phyloP scores from a whole-genome alignment of 345 rosid genomes.

The Reutealis trisperma region DNA sequence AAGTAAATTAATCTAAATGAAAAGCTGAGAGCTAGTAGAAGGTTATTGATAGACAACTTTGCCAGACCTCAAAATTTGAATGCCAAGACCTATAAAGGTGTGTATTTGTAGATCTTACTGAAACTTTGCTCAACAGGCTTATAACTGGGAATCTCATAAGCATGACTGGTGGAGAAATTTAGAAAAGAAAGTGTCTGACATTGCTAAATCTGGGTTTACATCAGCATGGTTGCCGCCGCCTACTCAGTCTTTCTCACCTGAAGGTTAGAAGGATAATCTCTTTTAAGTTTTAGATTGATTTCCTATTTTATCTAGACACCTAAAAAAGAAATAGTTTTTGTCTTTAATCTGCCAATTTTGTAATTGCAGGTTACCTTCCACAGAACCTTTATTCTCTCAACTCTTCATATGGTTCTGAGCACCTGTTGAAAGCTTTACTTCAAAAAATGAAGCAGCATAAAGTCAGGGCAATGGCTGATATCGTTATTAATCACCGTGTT shows the following conservation, averaged over 20 bases:
- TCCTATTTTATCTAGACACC: neutral
- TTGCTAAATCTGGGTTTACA: slow-evolving; percentile 86
- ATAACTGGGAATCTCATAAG: slow-evolving; percentile 94
- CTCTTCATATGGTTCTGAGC: slow-evolving; percentile 86
- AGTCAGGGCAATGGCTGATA: slow-evolving; percentile 94
- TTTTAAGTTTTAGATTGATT: slow-evolving; percentile 1
- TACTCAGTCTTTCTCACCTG: slow-evolving; percentile 68
- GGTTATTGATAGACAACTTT: neutral
- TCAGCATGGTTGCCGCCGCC: slow-evolving; percentile 91
- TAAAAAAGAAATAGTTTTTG: neutral
- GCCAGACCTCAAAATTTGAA: slow-evolving; percentile 12
- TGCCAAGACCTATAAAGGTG: neutral
- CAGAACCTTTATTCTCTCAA: slow-evolving; percentile 77
- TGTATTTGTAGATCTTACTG: slow-evolving; percentile 16
- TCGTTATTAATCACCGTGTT: slow-evolving; percentile 89
- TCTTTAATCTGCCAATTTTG: neutral
- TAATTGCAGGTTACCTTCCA: slow-evolving; percentile 74
- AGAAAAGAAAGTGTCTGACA: slow-evolving; percentile 64
- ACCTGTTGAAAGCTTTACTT: slow-evolving; percentile 59
- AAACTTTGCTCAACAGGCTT: slow-evolving; percentile 53
- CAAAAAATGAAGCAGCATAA: slow-evolving; percentile 69
- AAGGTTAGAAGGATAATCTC: slow-evolving; percentile 49
- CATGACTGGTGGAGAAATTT: slow-evolving; percentile 88
- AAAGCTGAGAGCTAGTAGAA: neutral
- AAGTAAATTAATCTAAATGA: too few species aligned